Evolutionary conservation across 805 yeast genomes (phyloP).

Genomic region (Allodekkera sacchari): DNA sequence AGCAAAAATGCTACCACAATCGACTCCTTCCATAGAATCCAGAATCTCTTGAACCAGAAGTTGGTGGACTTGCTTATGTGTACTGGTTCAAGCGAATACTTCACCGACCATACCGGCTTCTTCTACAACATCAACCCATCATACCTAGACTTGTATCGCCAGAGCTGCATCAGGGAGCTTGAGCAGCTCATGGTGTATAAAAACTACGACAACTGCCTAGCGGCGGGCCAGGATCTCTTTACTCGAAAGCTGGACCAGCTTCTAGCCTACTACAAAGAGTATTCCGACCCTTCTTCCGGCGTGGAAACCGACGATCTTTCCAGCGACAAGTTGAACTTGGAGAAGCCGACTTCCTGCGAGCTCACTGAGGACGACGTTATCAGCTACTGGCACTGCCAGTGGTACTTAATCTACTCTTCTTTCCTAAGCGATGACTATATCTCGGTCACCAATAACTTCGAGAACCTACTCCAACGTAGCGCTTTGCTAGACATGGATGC

Average conservation of each 20-base stretch:
- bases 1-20: constrained; percentile 1
- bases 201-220: constrained; percentile 13
- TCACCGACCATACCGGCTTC: constrained; percentile 13
- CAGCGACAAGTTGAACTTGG: constrained; percentile 5
- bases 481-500: constrained; percentile 10
- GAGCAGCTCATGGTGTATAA: constrained; percentile 13
- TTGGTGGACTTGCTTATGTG: constrained; percentile 11
- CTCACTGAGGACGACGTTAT: constrained; percentile 14
- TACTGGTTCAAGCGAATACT: constrained; percentile 11
- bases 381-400: constrained; percentile 23
- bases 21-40: constrained; percentile 6
- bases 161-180: constrained; percentile 11
- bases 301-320: neutral
- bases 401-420: constrained; percentile 18
- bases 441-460: constrained; percentile 15
- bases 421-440: constrained; percentile 19
- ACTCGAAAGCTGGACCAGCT: constrained; percentile 14
- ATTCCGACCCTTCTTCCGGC: neutral
- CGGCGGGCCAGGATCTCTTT: constrained; percentile 8
- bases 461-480: constrained; percentile 7
- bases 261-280: constrained; percentile 14
- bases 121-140: constrained; percentile 14
- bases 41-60: constrained; percentile 7
- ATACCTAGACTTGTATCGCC: constrained; percentile 8
- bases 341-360: no score